These are phyloP conservation scores for Vanilla planifolia DNA, from an alignment of 106 monocot species.

Conservation along the genomic window DNA sequence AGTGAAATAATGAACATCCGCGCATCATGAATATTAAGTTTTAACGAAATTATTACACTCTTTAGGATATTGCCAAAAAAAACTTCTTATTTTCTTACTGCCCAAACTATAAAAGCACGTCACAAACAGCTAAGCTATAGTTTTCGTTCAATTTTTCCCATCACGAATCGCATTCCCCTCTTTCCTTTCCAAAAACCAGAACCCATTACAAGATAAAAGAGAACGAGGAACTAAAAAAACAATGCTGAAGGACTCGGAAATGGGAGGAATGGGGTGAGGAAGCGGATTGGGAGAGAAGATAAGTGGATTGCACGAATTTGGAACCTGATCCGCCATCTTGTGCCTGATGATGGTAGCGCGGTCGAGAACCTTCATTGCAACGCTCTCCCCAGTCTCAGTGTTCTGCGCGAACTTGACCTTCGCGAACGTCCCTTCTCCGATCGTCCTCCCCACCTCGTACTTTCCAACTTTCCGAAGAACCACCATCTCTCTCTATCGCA, in stretches of 20 bases:
- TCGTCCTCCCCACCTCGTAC: conserved; percentile 79
- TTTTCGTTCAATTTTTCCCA: not conserved
- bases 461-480: conserved; percentile 53
- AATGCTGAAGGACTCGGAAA: not conserved
- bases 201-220: too few species aligned
- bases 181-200: too few species aligned
- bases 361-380: conserved; percentile 77
- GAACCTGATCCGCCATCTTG: conserved; percentile 75
- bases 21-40: not conserved
- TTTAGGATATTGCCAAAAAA: not conserved
- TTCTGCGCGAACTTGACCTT: conserved; percentile 87
- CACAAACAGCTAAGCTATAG: not conserved
- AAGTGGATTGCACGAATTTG: not conserved
- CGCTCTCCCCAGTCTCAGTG: conserved; percentile 76
- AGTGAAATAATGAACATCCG: not conserved
- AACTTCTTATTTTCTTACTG: not conserved
- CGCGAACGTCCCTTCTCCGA: conserved; percentile 76
- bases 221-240: not conserved
- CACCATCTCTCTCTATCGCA: conserved; percentile 16
- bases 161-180: not conserved
- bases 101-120: not conserved
- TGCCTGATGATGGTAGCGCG: conserved; percentile 70
- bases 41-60: not conserved
- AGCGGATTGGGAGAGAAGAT: not conserved
- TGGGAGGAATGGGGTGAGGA: not conserved